Percentiles rank a stretch among this genome's conserved stretches.
Evolutionary conservation across 345 rosid species (phyloP).

Genomic region (Pseudoturritis turrita): DNA sequence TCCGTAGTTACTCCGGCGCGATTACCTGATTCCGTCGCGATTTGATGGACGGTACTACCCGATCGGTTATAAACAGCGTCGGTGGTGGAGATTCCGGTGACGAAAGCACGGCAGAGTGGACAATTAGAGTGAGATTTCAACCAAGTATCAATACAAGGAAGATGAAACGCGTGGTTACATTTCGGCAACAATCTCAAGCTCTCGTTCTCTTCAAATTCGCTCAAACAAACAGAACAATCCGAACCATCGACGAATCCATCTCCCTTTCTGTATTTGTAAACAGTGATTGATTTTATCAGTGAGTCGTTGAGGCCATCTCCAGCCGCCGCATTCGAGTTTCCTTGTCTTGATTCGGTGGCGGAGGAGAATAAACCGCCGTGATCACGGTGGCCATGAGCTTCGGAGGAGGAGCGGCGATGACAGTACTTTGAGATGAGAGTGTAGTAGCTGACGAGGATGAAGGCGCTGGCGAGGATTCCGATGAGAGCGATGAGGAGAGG

Average conservation of each 20-base stretch:
- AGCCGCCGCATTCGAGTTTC: neutral
- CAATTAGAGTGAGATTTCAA: constrained; percentile 74
- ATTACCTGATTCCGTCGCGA: neutral
- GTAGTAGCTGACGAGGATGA: constrained; percentile 69
- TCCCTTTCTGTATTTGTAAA: constrained; percentile 45
- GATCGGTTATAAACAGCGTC: neutral
- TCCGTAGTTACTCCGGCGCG: constrained; percentile 1
- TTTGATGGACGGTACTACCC: neutral
- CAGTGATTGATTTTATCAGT: constrained; percentile 49
- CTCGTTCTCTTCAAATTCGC: constrained; percentile 73
- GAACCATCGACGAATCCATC: constrained; percentile 59
- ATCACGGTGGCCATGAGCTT: neutral
- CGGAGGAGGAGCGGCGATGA: constrained; percentile 24
- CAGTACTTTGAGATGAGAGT: constrained; percentile 66
- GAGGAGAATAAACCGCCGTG: neutral
- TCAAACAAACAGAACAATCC: constrained; percentile 69
- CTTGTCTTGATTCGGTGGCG: constrained; percentile 10
- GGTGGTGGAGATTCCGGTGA: neutral
- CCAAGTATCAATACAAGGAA: constrained; percentile 87
- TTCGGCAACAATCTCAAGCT: constrained; percentile 62
- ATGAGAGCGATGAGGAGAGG: constrained; percentile 73
- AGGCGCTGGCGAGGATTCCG: constrained; percentile 65
- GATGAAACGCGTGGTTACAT: constrained; percentile 83
- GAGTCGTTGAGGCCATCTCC: constrained; percentile 58
- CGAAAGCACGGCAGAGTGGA: constrained; percentile 69